Evolutionary conservation across 768 basidiomycete species (phyloP), one percentile per base, ranked within the genome.

Genomic region (Mycena pura): DNA sequence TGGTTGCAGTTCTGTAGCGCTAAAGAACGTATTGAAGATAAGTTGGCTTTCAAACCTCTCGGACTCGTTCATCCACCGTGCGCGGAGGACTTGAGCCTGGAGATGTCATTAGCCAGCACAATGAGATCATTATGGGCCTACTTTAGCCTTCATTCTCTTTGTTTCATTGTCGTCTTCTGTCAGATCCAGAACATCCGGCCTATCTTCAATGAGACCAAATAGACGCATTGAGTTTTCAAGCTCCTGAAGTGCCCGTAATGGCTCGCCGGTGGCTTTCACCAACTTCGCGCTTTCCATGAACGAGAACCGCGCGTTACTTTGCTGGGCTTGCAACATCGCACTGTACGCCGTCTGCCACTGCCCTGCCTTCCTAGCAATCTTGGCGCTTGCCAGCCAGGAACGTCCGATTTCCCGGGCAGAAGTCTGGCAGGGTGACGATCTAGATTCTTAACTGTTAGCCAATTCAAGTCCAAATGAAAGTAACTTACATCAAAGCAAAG

Each of bases 331-430:
- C 0, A 99, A 82, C 64, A 92, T 86, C 6, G 97, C 95, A 69
- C 93, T 97, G 72, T 99, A 99, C 2, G 97, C 95, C 0, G 96
- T 98, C 77, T 98, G 96, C 81, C 87, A 89, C 72, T 99, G 95
- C 0, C 93, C 91, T 3, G 95, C 92, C 72, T 98, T 99, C 31
- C 97, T 82, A 31, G 97, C 97, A 56, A 95, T 95, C 72, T 96
- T 98, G n/a, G 96, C 91, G 60, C 91, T 98, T 25, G 86, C 81
- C 13, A 99, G 82, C 97, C 97, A 99, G 1, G 93, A 88, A 45
- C 84, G 83, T 3, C 94, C 91, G 34, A 96, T 88, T 66, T 91
- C 88, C 14, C 76, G 76, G 31, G 72, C 79, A n/a, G 85, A 73
- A 38, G 73, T 74, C 14, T 76, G 68, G 44, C 77, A 76, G 25